Percentiles rank a stretch among this genome's conserved stretches.
Evolutionary conservation across 805 yeast species (phyloP).

Genomic region (Priceomyces castillae): DNA sequence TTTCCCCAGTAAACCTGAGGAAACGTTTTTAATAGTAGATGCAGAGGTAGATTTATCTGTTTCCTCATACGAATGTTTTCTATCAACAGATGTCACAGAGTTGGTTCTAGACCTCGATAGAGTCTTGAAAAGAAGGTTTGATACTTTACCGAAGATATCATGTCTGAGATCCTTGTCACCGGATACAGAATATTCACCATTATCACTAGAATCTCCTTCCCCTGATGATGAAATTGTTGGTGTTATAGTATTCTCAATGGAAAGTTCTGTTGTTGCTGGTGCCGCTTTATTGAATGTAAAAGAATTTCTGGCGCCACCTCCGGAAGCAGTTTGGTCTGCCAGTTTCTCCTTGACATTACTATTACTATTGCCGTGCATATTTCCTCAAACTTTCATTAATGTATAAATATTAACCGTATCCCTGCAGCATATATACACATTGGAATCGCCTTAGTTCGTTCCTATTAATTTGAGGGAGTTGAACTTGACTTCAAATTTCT

Average conservation of each 20-base stretch:
- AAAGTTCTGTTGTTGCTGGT: constrained; percentile 15
- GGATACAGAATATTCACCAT: neutral
- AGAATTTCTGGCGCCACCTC: constrained; percentile 13
- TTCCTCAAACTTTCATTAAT: neutral
- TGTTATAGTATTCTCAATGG: constrained; percentile 9
- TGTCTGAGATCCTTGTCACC: constrained; percentile 15
- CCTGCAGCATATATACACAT: neutral
- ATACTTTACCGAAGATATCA: constrained; percentile 30
- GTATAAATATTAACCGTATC: neutral
- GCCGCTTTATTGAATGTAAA: constrained; percentile 10
- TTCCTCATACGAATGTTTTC: neutral
- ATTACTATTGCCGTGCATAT: neutral
- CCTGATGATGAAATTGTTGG: constrained; percentile 11
- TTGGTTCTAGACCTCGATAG: constrained; percentile 17
- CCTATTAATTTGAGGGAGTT: neutral
- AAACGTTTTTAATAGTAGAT: constrained; percentile 1
- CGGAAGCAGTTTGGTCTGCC: neutral
- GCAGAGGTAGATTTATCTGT: constrained; percentile 1
- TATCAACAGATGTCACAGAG: constrained; percentile 8
- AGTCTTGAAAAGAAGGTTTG: constrained; percentile 29
- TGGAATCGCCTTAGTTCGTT: neutral
- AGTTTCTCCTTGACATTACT: neutral
- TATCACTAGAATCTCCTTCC: constrained; percentile 5
- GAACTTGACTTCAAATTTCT: neutral
- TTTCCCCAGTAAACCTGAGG: neutral